Evolutionary conservation across 2,329 filamentous ascomycete genomes (phyloP), one percentile per base, ranked within the genome.

Genomic region (Mycosphaerella arachidis): DNA sequence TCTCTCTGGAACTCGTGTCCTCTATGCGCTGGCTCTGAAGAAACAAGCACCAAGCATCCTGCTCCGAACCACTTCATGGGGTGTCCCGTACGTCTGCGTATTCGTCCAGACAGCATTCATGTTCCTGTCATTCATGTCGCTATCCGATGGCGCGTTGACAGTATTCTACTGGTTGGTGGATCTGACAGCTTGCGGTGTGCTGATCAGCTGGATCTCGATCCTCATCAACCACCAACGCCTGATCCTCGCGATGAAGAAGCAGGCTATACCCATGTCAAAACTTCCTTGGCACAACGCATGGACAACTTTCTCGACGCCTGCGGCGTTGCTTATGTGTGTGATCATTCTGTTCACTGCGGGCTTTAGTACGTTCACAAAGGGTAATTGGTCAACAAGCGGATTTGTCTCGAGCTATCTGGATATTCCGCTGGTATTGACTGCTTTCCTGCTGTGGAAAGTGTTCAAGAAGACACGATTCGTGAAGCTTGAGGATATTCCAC

Each of bases 131-230:
- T 70, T 68, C 63, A 66, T 70, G 66, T 65, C 62, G 5, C 54
- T 70, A 24, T 68, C 64, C 6, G 60, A 76, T 29, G 77, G 78
- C 16, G 85, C 85, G 0, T 73, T 87, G 66, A 86, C 81, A 0
- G 86, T 87, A 5, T 89, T 89, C 66, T 86, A 79, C 72, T 89
- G 85, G 85, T 76, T 89, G 9, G 78, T 87, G 12, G 76, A 83
- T 55, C 70, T 89, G 45, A 87, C 85, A 0, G 80, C 85, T 0
- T 83, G 83, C 4, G 85, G 85, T 7, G 84, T 86, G 3, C 70
- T 89, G 48, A 78, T 89, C 6, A 85, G 82, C 1, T 89, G 86
- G 86, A 67, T 63, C 30, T 56, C 63, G 12, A 67, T 70, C 50
- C 56, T 67, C 27, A 55, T 67, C 58, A 69, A 69, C 48, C 67